Evolutionary conservation across 441 rosid species (phyloP), one percentile per base, ranked within the genome.

Genomic region (Hura crepitans): DNA sequence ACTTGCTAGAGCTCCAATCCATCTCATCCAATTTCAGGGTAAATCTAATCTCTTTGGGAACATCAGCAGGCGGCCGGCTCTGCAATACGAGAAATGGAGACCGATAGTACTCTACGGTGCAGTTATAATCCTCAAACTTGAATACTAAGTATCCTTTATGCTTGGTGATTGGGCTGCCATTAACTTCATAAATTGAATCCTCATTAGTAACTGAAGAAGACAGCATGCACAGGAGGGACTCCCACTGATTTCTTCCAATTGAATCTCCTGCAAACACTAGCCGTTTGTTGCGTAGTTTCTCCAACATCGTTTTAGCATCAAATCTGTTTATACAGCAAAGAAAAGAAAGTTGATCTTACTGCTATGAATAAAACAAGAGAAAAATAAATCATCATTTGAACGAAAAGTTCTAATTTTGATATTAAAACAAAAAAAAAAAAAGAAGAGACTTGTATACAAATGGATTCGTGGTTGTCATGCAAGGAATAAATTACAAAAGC

Each of bases 171-270:
- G 97, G 91, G 69, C 72, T 86, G 22, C 93, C 91, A 68, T 94
- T 83, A 72, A 84, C 94, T 86, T 94, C 99, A 28, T 89, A 90
- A 54, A 94, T 81, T 8, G 86, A 85, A 39, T 72, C 79, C 79
- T 87, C 81, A 70, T 89, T 72, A 22, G 86, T 68, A 62, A 95
- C 68, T 11, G 78, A 89, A 74, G 97, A 89, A 73, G 99, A 83
- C 39, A 93, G 76, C 88, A 93, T 65, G 81, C 98, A 93, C 27
- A 93, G 81, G 56, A 93, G 85, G 53, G 97, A 93, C 80, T 93
- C 98, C 98, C 98, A 93, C 71, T 93, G 97, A 75, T 93, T 93
- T 74, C 98, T 87, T 42, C 98, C 98, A 27, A 93, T 89, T 1
- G 98, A 93, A 74, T 93, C 98, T 6, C 98, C 98, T 7, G 85